These are phyloP conservation scores for Pichia manshurica DNA, from an alignment of 805 yeast genomes.

Conservation along the genomic window DNA sequence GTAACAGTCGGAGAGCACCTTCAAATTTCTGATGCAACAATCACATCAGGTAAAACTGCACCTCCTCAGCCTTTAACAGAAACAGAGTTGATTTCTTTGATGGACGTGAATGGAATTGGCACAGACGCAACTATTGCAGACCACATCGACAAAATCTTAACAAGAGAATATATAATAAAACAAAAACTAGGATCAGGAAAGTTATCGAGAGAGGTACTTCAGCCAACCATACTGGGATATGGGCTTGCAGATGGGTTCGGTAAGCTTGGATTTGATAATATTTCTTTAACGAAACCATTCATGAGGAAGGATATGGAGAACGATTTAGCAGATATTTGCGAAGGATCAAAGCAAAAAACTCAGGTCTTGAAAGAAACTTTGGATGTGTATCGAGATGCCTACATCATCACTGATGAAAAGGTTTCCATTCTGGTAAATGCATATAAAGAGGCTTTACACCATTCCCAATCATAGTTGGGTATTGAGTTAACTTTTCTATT, in stretches of 20 bases:
- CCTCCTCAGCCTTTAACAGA: slow-evolving; percentile 87
- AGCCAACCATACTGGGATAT: slow-evolving; percentile 81
- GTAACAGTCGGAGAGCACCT: slow-evolving; percentile 54
- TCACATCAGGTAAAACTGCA: slow-evolving; percentile 70
- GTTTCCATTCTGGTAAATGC: slow-evolving; percentile 3
- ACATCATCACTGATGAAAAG: slow-evolving; percentile 21
- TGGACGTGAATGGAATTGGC: slow-evolving; percentile 98
- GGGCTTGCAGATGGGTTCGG: slow-evolving; percentile 88
- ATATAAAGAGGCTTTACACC: slow-evolving; percentile 2
- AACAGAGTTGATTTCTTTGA: slow-evolving; percentile 80
- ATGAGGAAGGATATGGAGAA: slow-evolving; percentile 71
- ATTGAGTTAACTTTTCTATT: not conserved
- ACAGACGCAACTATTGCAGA: slow-evolving; percentile 99
- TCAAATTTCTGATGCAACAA: slow-evolving; percentile 46
- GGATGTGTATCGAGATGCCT: slow-evolving; percentile 57
- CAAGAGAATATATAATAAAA: slow-evolving; percentile 60
- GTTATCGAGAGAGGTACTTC: slow-evolving; percentile 38
- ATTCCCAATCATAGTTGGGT: not conserved
- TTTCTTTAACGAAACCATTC: slow-evolving; percentile 82
- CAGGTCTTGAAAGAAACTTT: slow-evolving; percentile 53
- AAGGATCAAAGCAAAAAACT: slow-evolving; percentile 49
- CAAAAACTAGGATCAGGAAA: slow-evolving; percentile 31
- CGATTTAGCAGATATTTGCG: slow-evolving; percentile 59
- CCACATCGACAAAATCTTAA: slow-evolving; percentile 76
- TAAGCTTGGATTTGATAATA: slow-evolving; percentile 61